Conservation (phyloP, 805 yeast species). For the Schizosaccharomyces pombe region DNA sequence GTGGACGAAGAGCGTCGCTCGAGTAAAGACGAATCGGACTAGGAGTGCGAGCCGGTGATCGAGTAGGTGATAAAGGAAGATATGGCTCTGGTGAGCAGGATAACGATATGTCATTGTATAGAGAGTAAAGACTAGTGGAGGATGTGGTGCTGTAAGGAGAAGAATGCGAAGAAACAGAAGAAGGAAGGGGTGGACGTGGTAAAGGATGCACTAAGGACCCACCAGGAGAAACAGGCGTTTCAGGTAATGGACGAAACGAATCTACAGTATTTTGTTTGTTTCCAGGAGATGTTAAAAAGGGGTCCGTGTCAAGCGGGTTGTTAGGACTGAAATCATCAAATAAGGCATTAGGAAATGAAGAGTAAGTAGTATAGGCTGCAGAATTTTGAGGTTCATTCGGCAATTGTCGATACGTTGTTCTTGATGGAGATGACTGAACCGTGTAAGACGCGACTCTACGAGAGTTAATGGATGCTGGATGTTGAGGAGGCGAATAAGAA, state of each 20-base stretch:
- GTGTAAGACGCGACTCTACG: not conserved
- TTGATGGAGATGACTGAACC: not conserved
- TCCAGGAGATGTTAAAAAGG: not conserved
- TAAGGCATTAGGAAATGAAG: not conserved
- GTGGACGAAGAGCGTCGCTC: not conserved
- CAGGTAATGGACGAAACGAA: not conserved
- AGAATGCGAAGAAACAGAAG: not conserved
- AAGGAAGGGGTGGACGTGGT: not conserved
- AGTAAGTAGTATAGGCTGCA: not conserved
- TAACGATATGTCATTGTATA: not conserved
- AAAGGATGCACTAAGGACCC: not conserved
- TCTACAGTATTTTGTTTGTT: not conserved
- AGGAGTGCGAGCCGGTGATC: not conserved
- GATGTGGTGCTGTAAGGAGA: not conserved
- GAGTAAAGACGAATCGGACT: not conserved
- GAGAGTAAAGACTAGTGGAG: not conserved
- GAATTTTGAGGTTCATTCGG: too few relatives aligned
- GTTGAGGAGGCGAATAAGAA: not conserved
- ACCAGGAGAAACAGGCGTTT: not conserved
- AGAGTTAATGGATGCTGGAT: not conserved
- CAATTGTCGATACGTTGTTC: too few relatives aligned
- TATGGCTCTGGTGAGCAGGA: not conserved
- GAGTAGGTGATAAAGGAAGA: not conserved
- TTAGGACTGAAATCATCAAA: not conserved
- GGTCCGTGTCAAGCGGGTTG: not conserved